Percentiles rank a stretch among this genome's conserved stretches.
Evolutionary conservation across 2,329 filamentous ascomycete genomes (phyloP).

Genomic region (Ophiostoma triangulosporum): DNA sequence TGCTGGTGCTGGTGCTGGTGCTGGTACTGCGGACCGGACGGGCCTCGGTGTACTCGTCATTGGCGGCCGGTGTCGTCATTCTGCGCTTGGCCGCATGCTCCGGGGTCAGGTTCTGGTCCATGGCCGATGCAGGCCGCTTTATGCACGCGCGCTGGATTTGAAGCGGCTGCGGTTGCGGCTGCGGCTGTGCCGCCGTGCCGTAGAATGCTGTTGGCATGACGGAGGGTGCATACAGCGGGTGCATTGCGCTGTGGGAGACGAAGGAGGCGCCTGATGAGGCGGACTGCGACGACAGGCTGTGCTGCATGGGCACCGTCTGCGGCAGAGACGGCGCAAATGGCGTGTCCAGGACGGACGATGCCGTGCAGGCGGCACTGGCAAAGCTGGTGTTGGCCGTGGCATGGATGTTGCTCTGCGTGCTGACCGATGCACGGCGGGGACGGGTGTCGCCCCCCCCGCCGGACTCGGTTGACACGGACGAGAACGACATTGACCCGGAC

Average conservation of each 20-base stretch:
- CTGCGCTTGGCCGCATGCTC: neutral
- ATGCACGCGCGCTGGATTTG: neutral
- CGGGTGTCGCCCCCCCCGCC: neutral
- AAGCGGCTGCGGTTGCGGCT: neutral
- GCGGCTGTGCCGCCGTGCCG: neutral
- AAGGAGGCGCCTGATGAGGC: neutral
- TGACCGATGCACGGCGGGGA: neutral
- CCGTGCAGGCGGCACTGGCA: too few species aligned
- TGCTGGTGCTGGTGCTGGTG: too few species aligned
- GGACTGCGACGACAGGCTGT: neutral
- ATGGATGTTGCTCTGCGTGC: neutral
- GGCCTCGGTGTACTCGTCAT: too few species aligned
- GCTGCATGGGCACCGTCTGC: neutral
- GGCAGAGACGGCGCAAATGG: neutral
- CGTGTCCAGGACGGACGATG: neutral
- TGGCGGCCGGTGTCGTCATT: too few species aligned
- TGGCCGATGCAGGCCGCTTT: neutral
- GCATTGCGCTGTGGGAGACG: neutral
- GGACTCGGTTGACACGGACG: neutral
- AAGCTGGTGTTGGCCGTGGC: neutral
- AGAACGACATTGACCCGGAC: neutral
- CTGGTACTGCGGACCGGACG: too few species aligned
- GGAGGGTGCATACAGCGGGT: conserved; percentile 1
- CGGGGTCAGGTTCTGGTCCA: neutral
- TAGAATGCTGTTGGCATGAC: neutral